phyloP scores from a whole-genome alignment of 2,329 filamentous ascomycete genomes.

The Paecilomyces variotii region DNA sequence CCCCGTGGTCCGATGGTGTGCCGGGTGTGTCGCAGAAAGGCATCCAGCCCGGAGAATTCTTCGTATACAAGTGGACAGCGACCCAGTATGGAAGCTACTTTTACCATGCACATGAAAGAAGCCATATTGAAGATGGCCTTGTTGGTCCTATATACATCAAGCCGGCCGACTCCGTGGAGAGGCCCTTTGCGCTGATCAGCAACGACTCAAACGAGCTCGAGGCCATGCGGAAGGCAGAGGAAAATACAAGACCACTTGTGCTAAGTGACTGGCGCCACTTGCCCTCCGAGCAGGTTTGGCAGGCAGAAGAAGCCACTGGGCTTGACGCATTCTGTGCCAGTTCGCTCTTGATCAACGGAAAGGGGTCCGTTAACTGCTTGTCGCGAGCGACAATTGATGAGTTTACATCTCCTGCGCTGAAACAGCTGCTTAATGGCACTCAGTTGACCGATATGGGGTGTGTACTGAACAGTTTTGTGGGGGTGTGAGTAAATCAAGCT shows the following conservation, averaged over 20 bases:
- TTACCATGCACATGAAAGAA: conserved; percentile 52
- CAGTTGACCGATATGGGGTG: conserved; percentile 10
- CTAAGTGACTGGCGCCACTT: conserved; percentile 51
- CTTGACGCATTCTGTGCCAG: conserved; percentile 49
- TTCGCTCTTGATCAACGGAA: conserved; percentile 55
- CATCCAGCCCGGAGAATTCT: conserved; percentile 43
- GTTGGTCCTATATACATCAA: conserved; percentile 49
- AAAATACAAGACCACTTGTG: conserved; percentile 40
- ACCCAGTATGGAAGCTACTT: conserved; percentile 52
- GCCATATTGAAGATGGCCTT: conserved; percentile 53
- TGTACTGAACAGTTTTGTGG: background rate
- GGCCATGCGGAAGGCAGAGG: conserved; percentile 45
- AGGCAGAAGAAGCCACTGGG: conserved; percentile 20
- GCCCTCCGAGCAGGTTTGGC: conserved; percentile 40
- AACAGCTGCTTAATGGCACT: conserved; percentile 3
- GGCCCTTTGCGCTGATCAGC: conserved; percentile 21
- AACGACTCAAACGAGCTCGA: conserved; percentile 23
- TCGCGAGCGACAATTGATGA: conserved; percentile 18
- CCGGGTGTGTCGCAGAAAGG: conserved; percentile 49
- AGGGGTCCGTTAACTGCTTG: conserved; percentile 27
- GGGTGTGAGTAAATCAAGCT: background rate
- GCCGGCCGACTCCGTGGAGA: conserved; percentile 15
- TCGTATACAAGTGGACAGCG: conserved; percentile 49
- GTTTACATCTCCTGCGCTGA: conserved; percentile 20
- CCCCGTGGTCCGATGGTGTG: conserved; percentile 55